A percentile compares a stretch with the other conserved stretches of the same genome.
These are phyloP conservation scores for Neofusicoccum parvum DNA, from an alignment of 2,329 filamentous ascomycete species.

Conservation along the genomic window DNA sequence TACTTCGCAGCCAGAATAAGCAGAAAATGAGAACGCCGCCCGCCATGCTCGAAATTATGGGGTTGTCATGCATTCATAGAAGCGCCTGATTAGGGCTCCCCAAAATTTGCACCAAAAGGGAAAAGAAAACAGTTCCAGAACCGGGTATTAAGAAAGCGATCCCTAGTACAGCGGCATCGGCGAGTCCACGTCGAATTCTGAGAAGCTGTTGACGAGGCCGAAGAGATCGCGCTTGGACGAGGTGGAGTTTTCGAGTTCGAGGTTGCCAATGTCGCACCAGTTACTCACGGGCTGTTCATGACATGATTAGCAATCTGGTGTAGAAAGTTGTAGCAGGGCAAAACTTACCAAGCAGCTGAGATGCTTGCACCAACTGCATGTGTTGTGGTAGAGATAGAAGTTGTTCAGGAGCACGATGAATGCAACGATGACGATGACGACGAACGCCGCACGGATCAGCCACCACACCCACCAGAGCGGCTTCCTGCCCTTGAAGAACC, in stretches of 20 bases:
- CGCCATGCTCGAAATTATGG: constrained; percentile 13
- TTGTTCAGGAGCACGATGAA: constrained; percentile 88
- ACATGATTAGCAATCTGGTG: not conserved
- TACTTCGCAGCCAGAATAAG: not conserved
- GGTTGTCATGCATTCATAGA: constrained; percentile 13
- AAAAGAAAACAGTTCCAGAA: not conserved
- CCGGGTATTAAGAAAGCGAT: not conserved
- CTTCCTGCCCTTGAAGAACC: constrained; percentile 91
- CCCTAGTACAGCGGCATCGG: not conserved
- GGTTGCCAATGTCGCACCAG: constrained; percentile 40
- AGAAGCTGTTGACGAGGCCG: constrained; percentile 7
- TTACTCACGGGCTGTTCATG: constrained; percentile 28
- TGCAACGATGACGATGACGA: constrained; percentile 78
- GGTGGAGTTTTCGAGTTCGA: constrained; percentile 21
- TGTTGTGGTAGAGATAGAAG: constrained; percentile 79
- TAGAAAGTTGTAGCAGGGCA: not conserved
- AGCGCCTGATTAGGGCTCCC: not conserved
- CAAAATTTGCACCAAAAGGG: constrained; percentile 1
- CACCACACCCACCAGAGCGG: constrained; percentile 98
- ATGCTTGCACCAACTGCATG: constrained; percentile 92
- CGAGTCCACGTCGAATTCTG: not conserved
- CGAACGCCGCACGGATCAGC: constrained; percentile 75
- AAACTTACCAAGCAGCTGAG: constrained; percentile 84
- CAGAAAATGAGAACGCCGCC: constrained; percentile 11
- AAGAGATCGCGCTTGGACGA: constrained; percentile 23